A percentile compares a stretch with the other conserved stretches of the same genome.
These are phyloP conservation scores for Pleurozium schreberi DNA, from an alignment of 225 moss, liverwort and hornwort species.

Conservation along the genomic window DNA sequence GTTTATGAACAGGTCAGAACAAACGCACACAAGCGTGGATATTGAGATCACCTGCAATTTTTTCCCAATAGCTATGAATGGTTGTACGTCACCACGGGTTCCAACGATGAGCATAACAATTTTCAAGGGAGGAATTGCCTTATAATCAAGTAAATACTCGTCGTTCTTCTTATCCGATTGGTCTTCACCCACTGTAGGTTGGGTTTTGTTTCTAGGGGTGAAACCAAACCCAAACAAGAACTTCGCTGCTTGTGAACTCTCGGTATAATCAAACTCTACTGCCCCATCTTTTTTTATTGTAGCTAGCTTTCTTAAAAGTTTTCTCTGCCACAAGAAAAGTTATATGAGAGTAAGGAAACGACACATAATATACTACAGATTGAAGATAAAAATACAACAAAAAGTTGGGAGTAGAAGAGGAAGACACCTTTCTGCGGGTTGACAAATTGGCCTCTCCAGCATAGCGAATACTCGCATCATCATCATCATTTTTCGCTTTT, in stretches of 20 bases:
- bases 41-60: conserved; percentile 36
- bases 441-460: conserved; percentile 22
- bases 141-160: neutral
- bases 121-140: conserved; percentile 32
- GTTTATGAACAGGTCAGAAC: neutral
- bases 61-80: conserved; percentile 63
- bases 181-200: neutral
- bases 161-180: neutral
- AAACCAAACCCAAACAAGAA: conserved; percentile 44
- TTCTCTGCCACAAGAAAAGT: conserved; percentile 27
- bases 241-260: conserved; percentile 48
- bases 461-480: conserved; percentile 6
- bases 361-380: neutral
- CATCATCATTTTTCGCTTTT: neutral
- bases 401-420: neutral
- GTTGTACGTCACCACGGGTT: conserved; percentile 64
- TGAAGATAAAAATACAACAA: neutral
- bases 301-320: conserved; percentile 41
- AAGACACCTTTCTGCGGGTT: conserved; percentile 27
- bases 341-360: neutral
- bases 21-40: neutral
- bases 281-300: conserved; percentile 52
- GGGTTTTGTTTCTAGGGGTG: neutral
- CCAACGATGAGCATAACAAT: conserved; percentile 68
- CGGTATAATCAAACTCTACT: conserved; percentile 52